Evolutionary conservation across 768 basidiomycete genomes (phyloP), one percentile per base, ranked within the genome.

Genomic region (Rossbeevera mucosa): DNA sequence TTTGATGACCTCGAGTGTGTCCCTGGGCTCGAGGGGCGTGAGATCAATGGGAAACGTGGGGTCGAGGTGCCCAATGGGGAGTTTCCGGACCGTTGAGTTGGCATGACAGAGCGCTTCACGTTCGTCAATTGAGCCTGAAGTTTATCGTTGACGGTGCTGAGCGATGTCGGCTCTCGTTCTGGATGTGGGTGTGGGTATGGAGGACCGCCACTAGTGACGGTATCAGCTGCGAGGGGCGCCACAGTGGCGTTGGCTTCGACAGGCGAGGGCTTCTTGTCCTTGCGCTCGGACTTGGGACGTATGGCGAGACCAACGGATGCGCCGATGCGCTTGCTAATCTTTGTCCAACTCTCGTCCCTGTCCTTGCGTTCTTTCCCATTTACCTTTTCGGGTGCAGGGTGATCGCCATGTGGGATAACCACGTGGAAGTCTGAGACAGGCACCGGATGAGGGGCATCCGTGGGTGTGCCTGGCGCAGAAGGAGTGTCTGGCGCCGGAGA

Each of bases 301-400:
- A 64, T 67, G 46, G 62, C 53, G 44, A 82, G 66, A 24, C 79
- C 76, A 50, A 87, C 78, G 5, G 77, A 75, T 55, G 82, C 68
- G 59, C 82, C 86, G 50, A 88, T 76, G 53, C 86, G 72, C 59
- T 82, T 72, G 12, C 85, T 78, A 36, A 88, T 58, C 63, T 80
- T 85, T n/a, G 77, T 72, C 86, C 86, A 88, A 25, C 72, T 68
- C 22, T 74, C 71, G 38, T 73, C 75, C 60, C 71, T 77, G 43
- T 68, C 69, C 24, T 63, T 73, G 16, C 53, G 67, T 50, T 74
- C 72, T 38, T 72, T 71, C 29, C 67, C 70, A 33, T 67, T 72
- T 2, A 52, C 50, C 50, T 72, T 73, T 21, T 63, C 63, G 0
- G 64, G 60, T 4, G 72, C 75, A 20, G 74, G 59, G 42, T 68